Conservation (phyloP, 2,329 filamentous ascomycete species). For the Colletotrichum sp. region DNA sequence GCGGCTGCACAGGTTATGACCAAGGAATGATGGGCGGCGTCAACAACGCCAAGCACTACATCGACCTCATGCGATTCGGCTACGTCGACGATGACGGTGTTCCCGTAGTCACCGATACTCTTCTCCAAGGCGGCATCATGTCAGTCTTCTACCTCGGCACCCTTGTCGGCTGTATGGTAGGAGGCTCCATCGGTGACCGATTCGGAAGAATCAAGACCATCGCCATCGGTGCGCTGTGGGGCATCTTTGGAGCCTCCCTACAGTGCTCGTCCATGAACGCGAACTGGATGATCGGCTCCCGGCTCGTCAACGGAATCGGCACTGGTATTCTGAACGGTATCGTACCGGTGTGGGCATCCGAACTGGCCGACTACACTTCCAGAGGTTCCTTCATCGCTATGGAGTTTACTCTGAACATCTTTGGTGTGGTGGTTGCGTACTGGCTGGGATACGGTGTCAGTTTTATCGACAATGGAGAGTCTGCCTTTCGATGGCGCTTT, state of each 20-base stretch:
- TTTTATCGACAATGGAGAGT: not conserved
- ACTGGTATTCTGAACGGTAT: not conserved
- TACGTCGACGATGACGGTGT: not conserved
- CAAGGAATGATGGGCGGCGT: not conserved
- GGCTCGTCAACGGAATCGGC: not conserved
- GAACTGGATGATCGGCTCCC: not conserved
- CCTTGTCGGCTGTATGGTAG: not conserved
- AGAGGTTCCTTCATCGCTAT: not conserved
- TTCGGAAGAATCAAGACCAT: not conserved
- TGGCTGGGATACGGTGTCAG: not conserved
- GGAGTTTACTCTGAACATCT: not conserved
- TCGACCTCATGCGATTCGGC: not conserved
- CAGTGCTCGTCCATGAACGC: not conserved
- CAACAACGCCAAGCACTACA: not conserved
- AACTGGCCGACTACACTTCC: fast-evolving
- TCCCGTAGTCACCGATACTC: not conserved
- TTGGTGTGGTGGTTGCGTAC: not conserved
- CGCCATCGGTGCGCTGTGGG: not conserved
- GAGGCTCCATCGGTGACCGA: not conserved
- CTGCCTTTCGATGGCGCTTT: not conserved
- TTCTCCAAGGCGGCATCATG: not conserved
- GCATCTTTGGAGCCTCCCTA: not conserved
- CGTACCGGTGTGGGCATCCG: not conserved
- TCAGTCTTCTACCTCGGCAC: not conserved
- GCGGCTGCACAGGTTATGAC: not conserved